Conservation (phyloP, 2,329 filamentous ascomycete species). For the Ophiostoma populinum region DNA sequence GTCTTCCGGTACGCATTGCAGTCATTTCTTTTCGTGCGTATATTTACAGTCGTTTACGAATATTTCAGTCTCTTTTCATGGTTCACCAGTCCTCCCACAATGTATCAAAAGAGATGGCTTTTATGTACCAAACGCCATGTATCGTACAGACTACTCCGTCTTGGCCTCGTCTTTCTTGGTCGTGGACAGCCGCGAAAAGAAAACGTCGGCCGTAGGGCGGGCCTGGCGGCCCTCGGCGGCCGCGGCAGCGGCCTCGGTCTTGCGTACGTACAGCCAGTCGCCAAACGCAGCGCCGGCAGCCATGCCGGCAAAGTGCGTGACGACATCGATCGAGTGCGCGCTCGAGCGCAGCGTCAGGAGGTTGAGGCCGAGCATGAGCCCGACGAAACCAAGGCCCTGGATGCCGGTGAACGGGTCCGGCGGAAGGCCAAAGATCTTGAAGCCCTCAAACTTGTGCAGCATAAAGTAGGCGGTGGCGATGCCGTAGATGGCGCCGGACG, state of each 20-base stretch:
- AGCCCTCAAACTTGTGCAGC: conserved; percentile 36
- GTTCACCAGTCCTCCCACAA: too few species aligned
- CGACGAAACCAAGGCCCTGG: conserved; percentile 35
- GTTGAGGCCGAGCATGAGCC: conserved; percentile 32
- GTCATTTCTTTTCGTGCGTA: too few species aligned
- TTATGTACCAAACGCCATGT: too few species aligned
- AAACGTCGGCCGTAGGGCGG: too few species aligned
- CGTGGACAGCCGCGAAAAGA: too few species aligned
- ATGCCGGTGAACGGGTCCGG: conserved; percentile 34
- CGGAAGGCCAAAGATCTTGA: conserved; percentile 39
- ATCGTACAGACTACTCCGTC: too few species aligned
- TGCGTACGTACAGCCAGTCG: conserved; percentile 18
- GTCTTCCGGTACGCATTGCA: too few species aligned
- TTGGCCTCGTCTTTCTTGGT: too few species aligned
- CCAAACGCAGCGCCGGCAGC: conserved; percentile 26
- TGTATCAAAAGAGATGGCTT: too few species aligned
- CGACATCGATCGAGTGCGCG: conserved; percentile 28
- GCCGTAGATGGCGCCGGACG: conserved; percentile 47
- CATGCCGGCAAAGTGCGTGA: conserved; percentile 36
- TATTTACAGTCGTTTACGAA: too few species aligned
- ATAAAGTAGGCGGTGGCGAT: conserved; percentile 45
- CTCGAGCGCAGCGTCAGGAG: conserved; percentile 28
- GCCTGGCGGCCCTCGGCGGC: conserved; percentile 5
- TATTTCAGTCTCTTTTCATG: too few species aligned
- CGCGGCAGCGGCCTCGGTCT: conserved; percentile 12